Evolutionary conservation across 306 rosid species (phyloP), one percentile per base, ranked within the genome.

Genomic region (Corylus heterophylla): DNA sequence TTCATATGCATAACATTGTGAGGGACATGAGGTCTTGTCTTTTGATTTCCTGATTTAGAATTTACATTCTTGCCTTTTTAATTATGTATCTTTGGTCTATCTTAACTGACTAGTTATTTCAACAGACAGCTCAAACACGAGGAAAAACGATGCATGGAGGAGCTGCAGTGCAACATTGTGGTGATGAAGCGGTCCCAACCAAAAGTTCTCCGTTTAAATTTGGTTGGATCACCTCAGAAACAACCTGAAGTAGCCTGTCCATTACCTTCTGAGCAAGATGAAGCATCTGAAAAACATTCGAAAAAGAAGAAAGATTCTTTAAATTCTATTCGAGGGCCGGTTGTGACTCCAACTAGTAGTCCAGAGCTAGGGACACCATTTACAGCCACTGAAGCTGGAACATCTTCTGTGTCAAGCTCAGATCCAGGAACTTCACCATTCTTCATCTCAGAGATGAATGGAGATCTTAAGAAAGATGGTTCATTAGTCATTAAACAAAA

Each of bases 281-380:
- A 85, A 66, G 81, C 82, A 78, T 75, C 86, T 51, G 91, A 84
- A 78, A 89, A 89, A 48, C 81, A 71, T 69, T 71, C 82, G 58
- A 84, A 86, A 70, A 88, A 81, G 74, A 90, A 84, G 76, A 82
- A 79, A 52, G 88, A 80, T 76, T 83, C 89, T 75, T 74, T 76
- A 74, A 82, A 84, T 81, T 84, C 93, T 52, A 83, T 87, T 12
- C 93, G 87, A 54, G 97, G 92, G 61, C 97, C 92, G 0, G 88
- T 81, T 49, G 99, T 93, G 73, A 95, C 99, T 76, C 99, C 99
- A 67, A 87, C 84, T 74, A 95, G 99, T 80, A 95, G 99, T 86
- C 99, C 99, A 18, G 99, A 95, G 90, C 86, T 91, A 59, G 99
- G 93, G 81, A 93, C 99, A 3, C 94, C 99, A 0, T 95, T 93